Evolutionary conservation across 2,329 filamentous ascomycete genomes (phyloP).

Genomic region (Hymenoscyphus repandus): DNA sequence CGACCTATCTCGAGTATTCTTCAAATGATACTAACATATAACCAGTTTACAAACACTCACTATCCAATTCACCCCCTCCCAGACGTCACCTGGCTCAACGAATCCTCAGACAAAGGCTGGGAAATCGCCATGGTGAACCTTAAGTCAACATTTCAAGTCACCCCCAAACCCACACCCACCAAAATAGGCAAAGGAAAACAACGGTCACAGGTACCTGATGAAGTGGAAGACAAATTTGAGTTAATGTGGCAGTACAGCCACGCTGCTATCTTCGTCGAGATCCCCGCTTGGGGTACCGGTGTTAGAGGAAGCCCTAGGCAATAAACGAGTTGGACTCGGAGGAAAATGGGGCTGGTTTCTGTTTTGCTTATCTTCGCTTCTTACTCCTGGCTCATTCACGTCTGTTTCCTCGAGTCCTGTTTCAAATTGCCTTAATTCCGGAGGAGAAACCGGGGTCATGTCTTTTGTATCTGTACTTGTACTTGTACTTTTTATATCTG

Average conservation of each 20-base stretch:
- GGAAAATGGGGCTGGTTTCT: no score
- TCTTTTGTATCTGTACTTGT: no score
- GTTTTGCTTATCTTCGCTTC: no score
- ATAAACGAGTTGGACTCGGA: not conserved
- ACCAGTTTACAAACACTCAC: conserved; percentile 9
- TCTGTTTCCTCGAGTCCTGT: not conserved
- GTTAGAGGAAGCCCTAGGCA: not conserved
- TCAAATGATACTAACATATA: not conserved
- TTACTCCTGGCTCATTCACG: not conserved
- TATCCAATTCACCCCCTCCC: conserved; percentile 6
- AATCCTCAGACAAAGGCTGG: conserved; percentile 7
- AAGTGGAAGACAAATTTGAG: not conserved
- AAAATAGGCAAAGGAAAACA: not conserved
- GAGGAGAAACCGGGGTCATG: no score
- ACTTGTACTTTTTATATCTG: no score
- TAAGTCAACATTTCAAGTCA: not conserved
- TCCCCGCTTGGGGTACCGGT: conserved; percentile 1
- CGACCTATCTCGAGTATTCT: not conserved
- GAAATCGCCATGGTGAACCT: conserved; percentile 12
- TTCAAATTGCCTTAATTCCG: no score
- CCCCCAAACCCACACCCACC: not conserved
- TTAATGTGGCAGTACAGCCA: conserved; percentile 17
- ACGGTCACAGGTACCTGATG: not conserved
- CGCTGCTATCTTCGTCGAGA: conserved; percentile 14
- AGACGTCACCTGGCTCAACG: conserved; percentile 12